Conservation (phyloP, 2,329 filamentous ascomycete species). For the Ciborinia camelliae region DNA sequence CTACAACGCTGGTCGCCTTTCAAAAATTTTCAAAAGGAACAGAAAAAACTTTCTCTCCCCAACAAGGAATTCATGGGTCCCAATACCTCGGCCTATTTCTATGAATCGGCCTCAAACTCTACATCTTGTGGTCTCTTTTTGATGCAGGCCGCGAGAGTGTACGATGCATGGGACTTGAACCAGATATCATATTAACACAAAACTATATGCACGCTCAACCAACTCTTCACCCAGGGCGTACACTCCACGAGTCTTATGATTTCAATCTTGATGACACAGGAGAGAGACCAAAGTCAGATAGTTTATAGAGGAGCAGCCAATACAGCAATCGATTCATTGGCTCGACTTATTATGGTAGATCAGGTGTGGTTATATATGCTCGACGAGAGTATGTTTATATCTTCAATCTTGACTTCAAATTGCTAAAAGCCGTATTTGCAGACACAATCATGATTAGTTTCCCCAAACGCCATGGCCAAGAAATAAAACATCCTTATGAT, state of each 20-base stretch:
- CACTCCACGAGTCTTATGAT: conserved; percentile 46
- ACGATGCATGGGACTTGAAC: conserved; percentile 29
- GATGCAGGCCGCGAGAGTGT: conserved; percentile 23
- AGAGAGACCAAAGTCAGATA: conserved; percentile 37
- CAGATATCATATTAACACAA: conserved; percentile 26
- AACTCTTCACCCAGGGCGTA: conserved; percentile 45
- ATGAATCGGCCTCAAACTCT: too few relatives aligned
- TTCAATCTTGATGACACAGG: conserved; percentile 41
- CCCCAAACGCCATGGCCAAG: too few relatives aligned
- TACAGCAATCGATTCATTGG: conserved; percentile 11
- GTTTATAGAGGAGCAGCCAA: conserved; percentile 25
- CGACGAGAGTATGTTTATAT: conserved; percentile 33
- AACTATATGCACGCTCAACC: conserved; percentile 24
- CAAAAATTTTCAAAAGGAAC: neutral
- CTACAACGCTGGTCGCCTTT: conserved; percentile 2
- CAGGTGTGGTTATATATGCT: conserved; percentile 46
- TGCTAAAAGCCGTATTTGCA: too few relatives aligned
- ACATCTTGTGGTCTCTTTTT: conserved; percentile 23
- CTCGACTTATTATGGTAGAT: conserved; percentile 42
- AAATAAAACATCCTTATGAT: too few relatives aligned
- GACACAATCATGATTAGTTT: conserved; percentile 43
- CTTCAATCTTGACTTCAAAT: neutral
- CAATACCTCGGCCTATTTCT: too few relatives aligned
- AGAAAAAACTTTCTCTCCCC: too few relatives aligned
- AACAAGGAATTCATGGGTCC: too few relatives aligned